Base-by-base conservation (phyloP, 2,329 filamentous ascomycete species). In the Pestalotiopsis sp. region DNA sequence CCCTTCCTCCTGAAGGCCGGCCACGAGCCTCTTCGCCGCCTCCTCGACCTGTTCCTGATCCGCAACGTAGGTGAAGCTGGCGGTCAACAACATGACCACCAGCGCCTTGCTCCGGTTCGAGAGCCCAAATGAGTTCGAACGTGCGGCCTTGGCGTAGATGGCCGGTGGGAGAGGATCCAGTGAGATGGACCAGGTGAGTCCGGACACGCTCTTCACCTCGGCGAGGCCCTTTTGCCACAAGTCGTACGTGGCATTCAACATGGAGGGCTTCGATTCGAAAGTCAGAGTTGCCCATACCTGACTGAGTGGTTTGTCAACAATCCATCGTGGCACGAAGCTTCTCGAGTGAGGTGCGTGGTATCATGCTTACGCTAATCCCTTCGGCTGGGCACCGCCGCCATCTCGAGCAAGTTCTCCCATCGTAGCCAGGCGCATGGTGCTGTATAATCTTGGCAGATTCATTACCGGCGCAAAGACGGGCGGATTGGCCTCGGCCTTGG, bases 91-190 rank as follows among this genome's bases (percentile, higher is more conserved):
- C 13, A 41, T 41, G 27, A 72, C 64, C 3, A 71, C 67, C 2
- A 69, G 66, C 2, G 71, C 2, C 3, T 65, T 59, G 5, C 39
- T 60, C 17, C 71, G 62, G 4, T 66, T 41, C 5, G 38, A 56
- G 9, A 72, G 67, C 4, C 71, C 70, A 31, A 72, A 39, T 2
- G 69, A 23, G 39, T 72, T 71, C 0, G 14, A 11, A 4, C 12
- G 39, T 6, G 70, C 64, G 4, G 13, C 39, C 5, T 66, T 62
- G 9, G 57, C 49, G 41, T 72, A 74, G 36, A 74, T 70, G 0
- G 39, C 60, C 3, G 69, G 72, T 3, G 73, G 72, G 6, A 73
- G 56, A 2, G 72, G 72, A 38, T 74, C 73, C 9, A 73, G 57
- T 4, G 65, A 65, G 0, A 74, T 12, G 12, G 58, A 20, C 69